These are phyloP conservation scores for Sideroxylon spinosum DNA, from an alignment of 179 eudicot genomes.

Conservation along the genomic window DNA sequence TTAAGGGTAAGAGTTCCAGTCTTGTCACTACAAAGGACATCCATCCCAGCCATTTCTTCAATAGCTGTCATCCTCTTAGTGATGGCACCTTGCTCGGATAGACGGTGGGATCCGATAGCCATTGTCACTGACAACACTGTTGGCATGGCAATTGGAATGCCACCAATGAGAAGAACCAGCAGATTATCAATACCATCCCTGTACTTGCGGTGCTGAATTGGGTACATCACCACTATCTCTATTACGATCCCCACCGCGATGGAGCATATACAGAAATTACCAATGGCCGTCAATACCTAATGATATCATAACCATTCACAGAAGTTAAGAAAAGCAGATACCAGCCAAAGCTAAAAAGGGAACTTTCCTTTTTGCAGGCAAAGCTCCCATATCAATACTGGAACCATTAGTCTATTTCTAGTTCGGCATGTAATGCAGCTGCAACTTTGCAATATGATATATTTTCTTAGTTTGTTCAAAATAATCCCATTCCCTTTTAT, in stretches of 20 bases:
- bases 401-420: not conserved
- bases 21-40: conserved; percentile 82
- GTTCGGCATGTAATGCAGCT: not conserved
- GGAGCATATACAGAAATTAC: conserved; percentile 74
- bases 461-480: not conserved
- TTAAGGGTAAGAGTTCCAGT: conserved; percentile 81
- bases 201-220: conserved; percentile 63
- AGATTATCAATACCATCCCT: conserved; percentile 77
- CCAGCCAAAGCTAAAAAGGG: not conserved
- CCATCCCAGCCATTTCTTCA: conserved; percentile 91
- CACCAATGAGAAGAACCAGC: conserved; percentile 76
- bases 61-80: conserved; percentile 92
- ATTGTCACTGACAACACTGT: conserved; percentile 81
- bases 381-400: not conserved
- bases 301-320: conserved; percentile 2
- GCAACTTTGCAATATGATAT: not conserved
- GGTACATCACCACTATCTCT: conserved; percentile 68
- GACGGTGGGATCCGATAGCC: conserved; percentile 81
- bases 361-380: not conserved
- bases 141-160: conserved; percentile 89
- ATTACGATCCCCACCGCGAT: conserved; percentile 57
- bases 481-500: not conserved
- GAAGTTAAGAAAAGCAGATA: not conserved
- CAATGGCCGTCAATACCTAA: conserved; percentile 74
- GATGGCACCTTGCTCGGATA: conserved; percentile 79